Evolutionary conservation across 208 protist species (phyloP).

Genomic region (Trypanosoma avium): DNA sequence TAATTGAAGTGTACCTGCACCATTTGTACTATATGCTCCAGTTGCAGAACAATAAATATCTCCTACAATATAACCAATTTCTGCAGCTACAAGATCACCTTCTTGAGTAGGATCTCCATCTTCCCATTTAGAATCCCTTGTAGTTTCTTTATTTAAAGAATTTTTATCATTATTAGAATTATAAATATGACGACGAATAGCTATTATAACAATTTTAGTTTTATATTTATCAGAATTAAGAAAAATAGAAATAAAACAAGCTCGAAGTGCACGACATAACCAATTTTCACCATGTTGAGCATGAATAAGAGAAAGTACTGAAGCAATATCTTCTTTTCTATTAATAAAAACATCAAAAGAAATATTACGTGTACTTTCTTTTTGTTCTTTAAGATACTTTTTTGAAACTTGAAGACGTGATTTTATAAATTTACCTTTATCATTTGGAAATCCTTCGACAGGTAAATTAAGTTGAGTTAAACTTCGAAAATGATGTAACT

Average conservation of each 20-base stretch:
- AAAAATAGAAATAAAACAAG: conserved; percentile 73
- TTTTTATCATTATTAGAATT: neutral
- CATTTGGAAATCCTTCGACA: conserved; percentile 37
- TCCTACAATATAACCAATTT: conserved; percentile 80
- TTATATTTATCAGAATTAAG: conserved; percentile 40
- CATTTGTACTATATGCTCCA: conserved; percentile 71
- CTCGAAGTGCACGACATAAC: conserved; percentile 70
- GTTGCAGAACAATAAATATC: conserved; percentile 86
- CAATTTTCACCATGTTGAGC: conserved; percentile 84
- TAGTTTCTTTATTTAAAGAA: conserved; percentile 1
- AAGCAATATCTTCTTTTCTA: conserved; percentile 52
- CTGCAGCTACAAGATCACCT: conserved; percentile 68
- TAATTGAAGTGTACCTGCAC: conserved; percentile 72
- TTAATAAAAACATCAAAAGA: conserved; percentile 78
- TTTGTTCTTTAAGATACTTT: conserved; percentile 36
- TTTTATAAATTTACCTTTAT: conserved; percentile 26
- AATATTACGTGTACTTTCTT: conserved; percentile 17
- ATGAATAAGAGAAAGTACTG: conserved; percentile 60
- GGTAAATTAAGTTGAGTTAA: conserved; percentile 27
- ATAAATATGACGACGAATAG: conserved; percentile 60
- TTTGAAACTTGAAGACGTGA: conserved; percentile 44
- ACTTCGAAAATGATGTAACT: conserved; percentile 58
- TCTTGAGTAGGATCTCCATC: conserved; percentile 31
- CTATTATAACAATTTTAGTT: conserved; percentile 74
- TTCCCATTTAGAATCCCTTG: neutral